These are phyloP conservation scores for Lepiota venenata DNA, from an alignment of 768 basidiomycete species.

Conservation along the genomic window DNA sequence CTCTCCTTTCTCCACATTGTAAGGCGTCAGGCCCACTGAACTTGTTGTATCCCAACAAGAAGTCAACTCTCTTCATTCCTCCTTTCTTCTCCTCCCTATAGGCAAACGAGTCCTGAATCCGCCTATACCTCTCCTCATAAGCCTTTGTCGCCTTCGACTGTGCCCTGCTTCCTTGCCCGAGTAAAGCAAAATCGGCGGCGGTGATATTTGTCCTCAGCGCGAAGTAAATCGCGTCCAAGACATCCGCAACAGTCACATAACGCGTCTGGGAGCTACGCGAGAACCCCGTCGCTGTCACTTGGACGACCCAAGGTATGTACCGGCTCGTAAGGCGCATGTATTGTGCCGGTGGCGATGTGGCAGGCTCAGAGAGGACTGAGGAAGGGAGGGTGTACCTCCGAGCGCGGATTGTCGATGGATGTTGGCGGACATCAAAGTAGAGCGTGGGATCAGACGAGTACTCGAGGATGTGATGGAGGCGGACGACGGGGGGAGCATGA, in stretches of 20 bases:
- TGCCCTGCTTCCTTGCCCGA: background rate
- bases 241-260: constrained; percentile 10
- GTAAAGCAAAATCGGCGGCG: background rate
- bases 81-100: constrained; percentile 8
- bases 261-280: constrained; percentile 2
- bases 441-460: background rate
- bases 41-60: constrained; percentile 3
- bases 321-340: constrained; percentile 2
- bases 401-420: background rate
- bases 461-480: constrained; percentile 5
- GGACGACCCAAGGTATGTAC: constrained; percentile 9
- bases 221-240: constrained; percentile 3
- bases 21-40: constrained; percentile 5
- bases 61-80: constrained; percentile 4
- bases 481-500: background rate
- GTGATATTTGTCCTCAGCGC: background rate
- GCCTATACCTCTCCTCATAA: constrained; percentile 1
- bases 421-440: constrained; percentile 3
- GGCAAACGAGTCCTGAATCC: background rate
- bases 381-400: constrained; percentile 1
- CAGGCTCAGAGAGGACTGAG: background rate
- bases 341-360: background rate
- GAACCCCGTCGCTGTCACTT: constrained; percentile 2
- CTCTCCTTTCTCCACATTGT: constrained; percentile 5
- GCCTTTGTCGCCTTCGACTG: constrained; percentile 5